These are phyloP conservation scores for Brasilioporus rufonigricans DNA, from an alignment of 768 basidiomycete genomes.

Conservation along the genomic window DNA sequence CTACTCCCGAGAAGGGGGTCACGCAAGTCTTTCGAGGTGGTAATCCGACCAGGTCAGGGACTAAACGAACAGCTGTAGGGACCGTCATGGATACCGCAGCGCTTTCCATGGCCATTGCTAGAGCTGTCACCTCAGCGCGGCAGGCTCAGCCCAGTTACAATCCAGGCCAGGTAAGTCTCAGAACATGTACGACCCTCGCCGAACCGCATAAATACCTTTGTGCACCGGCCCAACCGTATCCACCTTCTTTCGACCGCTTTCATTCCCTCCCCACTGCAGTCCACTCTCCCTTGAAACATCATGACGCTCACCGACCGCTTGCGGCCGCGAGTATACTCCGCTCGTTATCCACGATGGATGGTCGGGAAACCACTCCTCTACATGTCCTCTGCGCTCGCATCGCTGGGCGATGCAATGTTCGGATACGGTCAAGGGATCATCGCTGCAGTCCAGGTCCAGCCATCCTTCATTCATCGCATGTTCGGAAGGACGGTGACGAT, in stretches of 20 bases:
- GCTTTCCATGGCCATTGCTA: no score
- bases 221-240: neutral
- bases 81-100: no score
- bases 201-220: conserved; percentile 24
- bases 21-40: no score
- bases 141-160: conserved; percentile 18
- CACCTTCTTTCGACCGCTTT: neutral
- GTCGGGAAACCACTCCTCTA: conserved; percentile 48
- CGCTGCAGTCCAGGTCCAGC: conserved; percentile 50
- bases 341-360: conserved; percentile 53
- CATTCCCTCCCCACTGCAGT: neutral
- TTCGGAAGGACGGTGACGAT: conserved; percentile 45
- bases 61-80: no score
- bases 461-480: conserved; percentile 49
- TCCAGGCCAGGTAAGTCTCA: conserved; percentile 18
- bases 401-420: conserved; percentile 56
- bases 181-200: neutral
- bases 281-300: conserved; percentile 12
- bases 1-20: no score
- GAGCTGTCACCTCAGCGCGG: no score
- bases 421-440: conserved; percentile 55
- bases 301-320: conserved; percentile 30
- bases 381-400: conserved; percentile 51
- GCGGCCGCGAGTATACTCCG: conserved; percentile 38
- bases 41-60: no score